phyloP scores from a whole-genome alignment of 1,284 basidiomycete species.

The Mycena citricolor region DNA sequence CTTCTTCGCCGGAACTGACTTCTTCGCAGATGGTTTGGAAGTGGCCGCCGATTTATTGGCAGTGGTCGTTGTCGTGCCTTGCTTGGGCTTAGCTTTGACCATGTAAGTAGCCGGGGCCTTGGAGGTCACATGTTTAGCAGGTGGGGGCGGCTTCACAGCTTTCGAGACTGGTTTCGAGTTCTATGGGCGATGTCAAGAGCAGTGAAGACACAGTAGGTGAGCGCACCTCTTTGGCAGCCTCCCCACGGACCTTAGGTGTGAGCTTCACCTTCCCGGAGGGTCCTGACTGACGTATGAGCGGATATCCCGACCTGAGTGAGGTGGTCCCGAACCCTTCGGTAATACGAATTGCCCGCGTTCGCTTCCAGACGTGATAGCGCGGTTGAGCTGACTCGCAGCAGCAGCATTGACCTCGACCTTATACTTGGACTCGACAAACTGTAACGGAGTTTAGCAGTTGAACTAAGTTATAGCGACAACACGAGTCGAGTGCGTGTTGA shows the following conservation, averaged over 20 bases:
- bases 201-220: constrained; percentile 11
- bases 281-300: constrained; percentile 58
- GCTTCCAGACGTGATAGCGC: constrained; percentile 67
- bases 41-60: constrained; percentile 30
- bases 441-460: constrained; percentile 15
- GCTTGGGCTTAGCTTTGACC: constrained; percentile 28
- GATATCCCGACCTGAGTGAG: constrained; percentile 17
- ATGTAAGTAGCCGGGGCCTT: constrained; percentile 17
- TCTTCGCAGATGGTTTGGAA: constrained; percentile 27
- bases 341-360: constrained; percentile 66
- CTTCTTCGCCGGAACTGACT: constrained; percentile 31
- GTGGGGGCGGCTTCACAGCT: constrained; percentile 31
- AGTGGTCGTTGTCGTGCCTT: constrained; percentile 25
- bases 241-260: constrained; percentile 52
- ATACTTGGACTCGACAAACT: constrained; percentile 67
- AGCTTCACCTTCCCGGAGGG: constrained; percentile 76
- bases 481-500: constrained; percentile 17
- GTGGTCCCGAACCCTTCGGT: constrained; percentile 62
- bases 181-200: constrained; percentile 25
- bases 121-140: constrained; percentile 11
- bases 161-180: constrained; percentile 41
- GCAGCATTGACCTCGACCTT: constrained; percentile 59
- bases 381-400: constrained; percentile 66
- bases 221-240: constrained; percentile 68
- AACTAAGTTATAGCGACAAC: constrained; percentile 23